Base-by-base conservation (phyloP, 2,329 filamentous ascomycete species). In the Exophiala phaeomuriformis region DNA sequence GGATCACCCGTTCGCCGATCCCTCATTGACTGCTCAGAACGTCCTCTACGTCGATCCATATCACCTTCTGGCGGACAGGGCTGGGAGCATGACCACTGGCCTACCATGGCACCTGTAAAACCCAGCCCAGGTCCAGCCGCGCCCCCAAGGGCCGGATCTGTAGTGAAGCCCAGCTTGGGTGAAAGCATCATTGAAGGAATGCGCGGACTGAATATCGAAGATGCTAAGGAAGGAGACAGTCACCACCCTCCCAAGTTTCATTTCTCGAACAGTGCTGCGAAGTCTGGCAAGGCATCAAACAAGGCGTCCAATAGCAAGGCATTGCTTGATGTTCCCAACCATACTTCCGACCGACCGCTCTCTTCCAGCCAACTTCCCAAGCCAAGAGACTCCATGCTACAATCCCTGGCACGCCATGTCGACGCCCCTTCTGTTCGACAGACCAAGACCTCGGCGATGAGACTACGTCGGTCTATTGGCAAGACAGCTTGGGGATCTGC, bases 11-110 rank as follows among this genome's bases (percentile, higher is more conserved):
- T 61, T 29, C 47, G 61, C 12, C 58, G 61, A 46, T 63, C 63
- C 19, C 62, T 67, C 7, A 64, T 66, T 39, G 65, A 67, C 52
- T 65, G 64, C 27, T 57, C 50, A 44, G 64, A 66, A 39, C 63
- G 58, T 29, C 65, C 64, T 4, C 52, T 66, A 5, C 60, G 59
- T 30, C 63, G 57, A 10, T 63, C 64, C 35, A 37, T 61, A 12
- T 58, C 59, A 7, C 55, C 59, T 35, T 41, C 42, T 41, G 56
- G 33, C 44, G 49, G 31, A 49, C 45, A 45, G 46, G 46, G 3
- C 43, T 35, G 35, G 9, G 2, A 49, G 32, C 52, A 61, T 32
- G 63, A 67, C 61, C 61, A 66, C n/a, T 67, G 65, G 65, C 65
- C 64, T 28, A 52, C 61, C 2, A 58, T 67, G 3, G 52, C 56